Evolutionary conservation across 768 basidiomycete species (phyloP), one percentile per base, ranked within the genome.

Genomic region (Suillus subaureus): DNA sequence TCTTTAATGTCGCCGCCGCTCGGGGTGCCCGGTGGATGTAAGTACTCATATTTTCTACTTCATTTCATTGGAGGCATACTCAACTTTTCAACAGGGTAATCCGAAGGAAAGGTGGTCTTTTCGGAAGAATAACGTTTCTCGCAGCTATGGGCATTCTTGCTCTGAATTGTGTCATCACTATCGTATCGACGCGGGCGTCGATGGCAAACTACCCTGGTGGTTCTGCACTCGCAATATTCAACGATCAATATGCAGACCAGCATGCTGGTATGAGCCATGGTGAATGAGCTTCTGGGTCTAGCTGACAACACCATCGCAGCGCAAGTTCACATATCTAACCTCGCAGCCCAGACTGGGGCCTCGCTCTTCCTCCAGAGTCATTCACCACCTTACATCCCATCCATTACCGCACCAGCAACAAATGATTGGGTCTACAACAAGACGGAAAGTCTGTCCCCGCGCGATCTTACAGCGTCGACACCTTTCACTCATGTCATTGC

Each of bases 181-280:
- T 74, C 8, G 66, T 92, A 37, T 80, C 86, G 12, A 85, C 87
- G 1, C 72, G 71, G 58, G 81, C 90, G 0, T 94, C 94, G 1
- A 79, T 83, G 37, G 72, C 73, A 58, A 99, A 99, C 76, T 99
- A 99, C 72, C 95, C 97, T 1, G 97, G 97, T 2, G 96, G 95
- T 0, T 74, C 82, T 13, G 92, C 96, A 0, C 78, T 97, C 61
- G 70, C 75, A 1, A 67, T 76, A 0, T 85, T 97, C 67, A 91
- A 97, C 67, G 70, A 80, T 47, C 73, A 79, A 31, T 85, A 83
- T 63, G 75, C 77, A 31, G 68, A 68, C n/a, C 72, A 73, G 47
- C 55, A 42, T 40, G 26, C 58, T 42, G 39, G 65, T 58, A 31
- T 28, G 42, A 35, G 5, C 62, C 63, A 61, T 57, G 7, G 7